These are phyloP conservation scores for Suillus plorans DNA, from an alignment of 768 basidiomycete species.

Conservation along the genomic window DNA sequence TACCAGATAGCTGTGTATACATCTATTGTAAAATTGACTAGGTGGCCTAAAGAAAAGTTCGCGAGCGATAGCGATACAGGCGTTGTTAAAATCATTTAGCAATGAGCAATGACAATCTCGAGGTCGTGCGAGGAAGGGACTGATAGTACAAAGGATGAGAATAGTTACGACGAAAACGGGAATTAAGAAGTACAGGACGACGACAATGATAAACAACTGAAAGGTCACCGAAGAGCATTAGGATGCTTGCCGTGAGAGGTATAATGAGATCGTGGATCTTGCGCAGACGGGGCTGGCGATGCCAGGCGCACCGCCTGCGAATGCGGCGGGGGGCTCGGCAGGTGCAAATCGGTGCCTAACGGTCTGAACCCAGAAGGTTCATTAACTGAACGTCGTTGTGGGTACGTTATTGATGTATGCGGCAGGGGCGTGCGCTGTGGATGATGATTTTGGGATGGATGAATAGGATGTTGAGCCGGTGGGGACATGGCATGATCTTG, in stretches of 20 bases:
- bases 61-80: slow-evolving; percentile 34
- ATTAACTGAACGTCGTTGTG: slow-evolving; percentile 56
- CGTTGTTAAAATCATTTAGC: slow-evolving; percentile 23
- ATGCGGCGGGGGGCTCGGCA: slow-evolving; percentile 44
- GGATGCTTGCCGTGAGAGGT: slow-evolving; percentile 47
- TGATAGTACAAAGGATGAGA: slow-evolving; percentile 19
- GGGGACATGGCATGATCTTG: slow-evolving; percentile 41
- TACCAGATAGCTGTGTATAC: slow-evolving; percentile 22
- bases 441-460: slow-evolving; percentile 31
- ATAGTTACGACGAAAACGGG: slow-evolving; percentile 15
- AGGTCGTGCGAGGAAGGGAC: slow-evolving; percentile 24
- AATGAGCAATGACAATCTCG: slow-evolving; percentile 28
- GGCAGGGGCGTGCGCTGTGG: slow-evolving; percentile 40
- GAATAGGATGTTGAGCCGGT: slow-evolving; percentile 41
- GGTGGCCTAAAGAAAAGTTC: slow-evolving; percentile 22
- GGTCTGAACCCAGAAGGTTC: slow-evolving; percentile 55
- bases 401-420: slow-evolving; percentile 48
- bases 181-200: slow-evolving; percentile 14
- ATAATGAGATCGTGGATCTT: slow-evolving; percentile 37
- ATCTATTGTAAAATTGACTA: slow-evolving; percentile 33
- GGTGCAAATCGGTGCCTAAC: slow-evolving; percentile 49
- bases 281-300: slow-evolving; percentile 40
- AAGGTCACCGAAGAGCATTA: slow-evolving; percentile 44
- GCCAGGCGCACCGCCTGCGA: slow-evolving; percentile 40
- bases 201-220: slow-evolving; percentile 13